A percentile compares a stretch with the other conserved stretches of the same genome.
phyloP scores from a whole-genome alignment of 225 moss, liverwort and hornwort species.

The Polytrichum commune region DNA sequence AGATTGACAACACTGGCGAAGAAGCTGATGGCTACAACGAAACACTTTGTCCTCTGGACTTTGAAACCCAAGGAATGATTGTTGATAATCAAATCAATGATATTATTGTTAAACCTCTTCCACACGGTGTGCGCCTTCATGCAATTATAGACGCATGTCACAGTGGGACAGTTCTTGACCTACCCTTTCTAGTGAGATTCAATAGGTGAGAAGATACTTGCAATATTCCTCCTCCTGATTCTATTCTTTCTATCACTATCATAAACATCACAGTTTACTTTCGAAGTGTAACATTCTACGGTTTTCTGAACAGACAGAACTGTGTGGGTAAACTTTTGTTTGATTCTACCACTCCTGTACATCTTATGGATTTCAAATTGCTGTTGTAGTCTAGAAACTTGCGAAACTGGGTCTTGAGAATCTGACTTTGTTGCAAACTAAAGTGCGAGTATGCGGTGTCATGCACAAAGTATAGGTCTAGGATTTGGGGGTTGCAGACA shows the following conservation, averaged over 20 bases:
- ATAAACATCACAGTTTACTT: too few species aligned
- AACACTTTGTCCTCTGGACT: slow-evolving; percentile 91
- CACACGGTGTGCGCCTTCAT: slow-evolving; percentile 81
- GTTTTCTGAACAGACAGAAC: too few species aligned
- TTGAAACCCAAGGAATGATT: slow-evolving; percentile 88
- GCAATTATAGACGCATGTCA: slow-evolving; percentile 96
- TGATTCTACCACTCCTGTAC: too few species aligned
- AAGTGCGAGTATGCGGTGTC: too few species aligned
- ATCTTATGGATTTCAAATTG: too few species aligned
- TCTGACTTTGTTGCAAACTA: too few species aligned
- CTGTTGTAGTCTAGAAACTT: too few species aligned
- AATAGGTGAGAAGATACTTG: slow-evolving; percentile 47
- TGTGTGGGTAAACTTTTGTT: too few species aligned
- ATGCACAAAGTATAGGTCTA: too few species aligned
- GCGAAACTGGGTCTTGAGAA: too few species aligned
- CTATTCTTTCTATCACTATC: neutral
- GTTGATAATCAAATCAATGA: slow-evolving; percentile 84
- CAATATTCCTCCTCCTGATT: neutral
- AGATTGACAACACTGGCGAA: slow-evolving; percentile 71
- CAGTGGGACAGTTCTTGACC: slow-evolving; percentile 94
- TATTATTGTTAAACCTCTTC: slow-evolving; percentile 75
- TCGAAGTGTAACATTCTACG: too few species aligned
- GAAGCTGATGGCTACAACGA: slow-evolving; percentile 91
- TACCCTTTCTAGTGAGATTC: slow-evolving; percentile 77
- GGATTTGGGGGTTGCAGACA: too few species aligned